Evolutionary conservation across 2,329 filamentous ascomycete species (phyloP), one percentile per base, ranked within the genome.

Genomic region (Graphilbum fragrans): DNA sequence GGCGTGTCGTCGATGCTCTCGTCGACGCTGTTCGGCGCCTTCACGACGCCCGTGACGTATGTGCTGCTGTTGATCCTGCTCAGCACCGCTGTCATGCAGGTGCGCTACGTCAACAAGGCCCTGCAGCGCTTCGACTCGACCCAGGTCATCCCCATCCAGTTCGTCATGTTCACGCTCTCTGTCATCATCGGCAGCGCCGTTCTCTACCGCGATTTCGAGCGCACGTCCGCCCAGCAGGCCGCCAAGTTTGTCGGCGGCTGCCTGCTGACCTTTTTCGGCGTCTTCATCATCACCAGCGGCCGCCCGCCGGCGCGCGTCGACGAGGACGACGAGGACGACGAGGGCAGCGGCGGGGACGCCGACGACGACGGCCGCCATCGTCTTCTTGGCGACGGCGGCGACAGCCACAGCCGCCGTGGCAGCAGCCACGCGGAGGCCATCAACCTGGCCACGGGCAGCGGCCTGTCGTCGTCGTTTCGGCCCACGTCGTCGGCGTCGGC

Each of bases 121-220:
- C 68, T 98, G 40, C 88, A 95, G 58, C 79, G 85, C 37, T 98
- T 96, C 64, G 86, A 95, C 59, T 94, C 92, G 7, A 98, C 92
- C 0, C 87, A 95, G 58, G 92, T 98, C 51, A 98, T 98, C 48
- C 92, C 92, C 0, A 92, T 92, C 14, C 92, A 98, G 55, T 98
- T 98, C 53, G 92, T 98, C 38, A 75, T 93, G 48, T 98, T 98
- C 59, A 98, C 92, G 0, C 70, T 98, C 8, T 94, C 85, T 6
- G 92, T 96, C 47, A 96, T 98, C 51, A 71, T 94, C 39, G 92
- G 92, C 43, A 95, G 88, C 53, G 90, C 90, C 1, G 72, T 98
- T 9, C 65, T 98, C 6, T 98, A 96, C 57, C 80, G 90, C 38
- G 92, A 98, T 58, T 98, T 98, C 54, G 85, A 96, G 58, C 80